Conservation (phyloP, 331 rosid species). For the Phaseolus coccineus region DNA sequence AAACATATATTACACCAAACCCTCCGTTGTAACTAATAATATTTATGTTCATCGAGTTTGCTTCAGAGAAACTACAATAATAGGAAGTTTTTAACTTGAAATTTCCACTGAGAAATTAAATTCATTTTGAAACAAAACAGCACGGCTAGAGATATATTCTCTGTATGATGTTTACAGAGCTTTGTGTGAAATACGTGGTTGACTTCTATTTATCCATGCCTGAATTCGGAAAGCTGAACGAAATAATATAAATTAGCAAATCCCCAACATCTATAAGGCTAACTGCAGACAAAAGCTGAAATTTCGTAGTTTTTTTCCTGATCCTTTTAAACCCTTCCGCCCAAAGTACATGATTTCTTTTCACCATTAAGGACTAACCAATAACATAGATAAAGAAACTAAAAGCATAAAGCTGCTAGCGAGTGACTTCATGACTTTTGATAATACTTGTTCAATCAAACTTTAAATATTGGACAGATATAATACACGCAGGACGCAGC, state of each 20-base stretch:
- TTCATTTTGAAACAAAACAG: conserved; percentile 28
- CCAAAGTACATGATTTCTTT: conserved; percentile 30
- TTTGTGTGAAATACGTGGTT: conserved; percentile 22
- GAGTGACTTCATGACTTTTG: conserved; percentile 39
- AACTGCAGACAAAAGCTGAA: conserved; percentile 38
- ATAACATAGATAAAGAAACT: background rate
- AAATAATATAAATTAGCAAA: conserved; percentile 34
- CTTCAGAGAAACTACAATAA: conserved; percentile 9
- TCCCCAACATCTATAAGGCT: conserved; percentile 23
- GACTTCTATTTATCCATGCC: background rate
- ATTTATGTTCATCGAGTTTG: conserved; percentile 5
- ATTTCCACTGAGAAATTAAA: conserved; percentile 8
- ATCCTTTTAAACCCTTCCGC: conserved; percentile 35
- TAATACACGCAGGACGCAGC: conserved; percentile 43
- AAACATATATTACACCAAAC: background rate
- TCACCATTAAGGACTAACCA: conserved; percentile 41
- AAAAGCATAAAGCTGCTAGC: conserved; percentile 39
- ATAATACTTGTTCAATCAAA: conserved; percentile 47
- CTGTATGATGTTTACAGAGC: conserved; percentile 26
- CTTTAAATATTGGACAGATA: conserved; percentile 46
- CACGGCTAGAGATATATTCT: conserved; percentile 19
- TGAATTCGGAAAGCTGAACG: conserved; percentile 16
- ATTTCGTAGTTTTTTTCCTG: conserved; percentile 36
- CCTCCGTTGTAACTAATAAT: background rate
- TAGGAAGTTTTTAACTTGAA: conserved; percentile 35